Evolutionary conservation across 164 flowering plant genomes (phyloP).

Genomic region (Magnolia kwangsiensis): DNA sequence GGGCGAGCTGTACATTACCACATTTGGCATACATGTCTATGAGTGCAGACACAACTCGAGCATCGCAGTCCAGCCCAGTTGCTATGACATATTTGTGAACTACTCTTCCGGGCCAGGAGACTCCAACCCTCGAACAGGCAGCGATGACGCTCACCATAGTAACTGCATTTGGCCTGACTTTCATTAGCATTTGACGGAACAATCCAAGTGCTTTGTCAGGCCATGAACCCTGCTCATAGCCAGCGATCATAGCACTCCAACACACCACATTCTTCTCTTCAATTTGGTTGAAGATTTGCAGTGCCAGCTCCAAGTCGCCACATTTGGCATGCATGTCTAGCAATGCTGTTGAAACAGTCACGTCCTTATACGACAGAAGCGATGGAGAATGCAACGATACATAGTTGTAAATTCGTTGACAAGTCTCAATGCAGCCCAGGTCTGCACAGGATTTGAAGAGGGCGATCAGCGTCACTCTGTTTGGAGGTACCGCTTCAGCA

Average conservation of each 20-base stretch:
- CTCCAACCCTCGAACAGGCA: conserved; percentile 28
- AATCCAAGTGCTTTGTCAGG: conserved; percentile 23
- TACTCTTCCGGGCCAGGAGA: conserved; percentile 17
- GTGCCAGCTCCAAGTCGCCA: conserved; percentile 21
- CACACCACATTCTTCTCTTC: conserved; percentile 26
- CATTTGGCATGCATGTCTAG: conserved; percentile 28
- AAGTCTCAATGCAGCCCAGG: conserved; percentile 17
- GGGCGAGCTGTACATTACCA: conserved; percentile 31
- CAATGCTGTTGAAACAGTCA: conserved; percentile 23
- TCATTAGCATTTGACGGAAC: conserved; percentile 22
- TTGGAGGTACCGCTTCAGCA: conserved; percentile 12
- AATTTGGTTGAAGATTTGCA: conserved; percentile 16
- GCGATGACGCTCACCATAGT: conserved; percentile 25
- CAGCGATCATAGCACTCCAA: conserved; percentile 35
- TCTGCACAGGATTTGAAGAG: conserved; percentile 21
- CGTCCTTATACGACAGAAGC: conserved; percentile 10
- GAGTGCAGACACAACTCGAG: conserved; percentile 41
- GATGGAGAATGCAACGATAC: conserved; percentile 6
- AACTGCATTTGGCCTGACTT: conserved; percentile 21
- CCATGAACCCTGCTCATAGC: conserved; percentile 19
- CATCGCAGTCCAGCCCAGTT: conserved; percentile 15
- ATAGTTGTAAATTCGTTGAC: conserved; percentile 14
- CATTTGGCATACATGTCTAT: conserved; percentile 84
- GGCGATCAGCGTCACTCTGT: conserved; percentile 19
- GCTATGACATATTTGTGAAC: conserved; percentile 18